Conservation (phyloP, 1,139 yeast genomes). For the Yamadazyma spencermartinsiae region DNA sequence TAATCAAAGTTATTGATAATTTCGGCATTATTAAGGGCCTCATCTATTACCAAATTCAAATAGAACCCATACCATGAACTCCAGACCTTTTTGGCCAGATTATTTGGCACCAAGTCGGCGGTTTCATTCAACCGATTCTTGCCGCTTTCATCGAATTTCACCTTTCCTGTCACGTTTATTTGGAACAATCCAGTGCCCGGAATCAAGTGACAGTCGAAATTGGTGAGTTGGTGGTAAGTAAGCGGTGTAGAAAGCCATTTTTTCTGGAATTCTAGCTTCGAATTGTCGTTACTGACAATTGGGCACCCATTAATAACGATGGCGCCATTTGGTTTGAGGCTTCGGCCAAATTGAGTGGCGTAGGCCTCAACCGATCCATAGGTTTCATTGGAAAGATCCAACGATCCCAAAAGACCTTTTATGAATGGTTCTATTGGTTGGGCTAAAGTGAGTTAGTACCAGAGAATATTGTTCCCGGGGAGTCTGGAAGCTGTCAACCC, state of each 20-base stretch:
- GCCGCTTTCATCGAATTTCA: conserved; percentile 74
- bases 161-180: conserved; percentile 61
- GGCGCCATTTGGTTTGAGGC: conserved; percentile 45
- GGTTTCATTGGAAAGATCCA: conserved; percentile 33
- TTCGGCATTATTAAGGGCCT: conserved; percentile 47
- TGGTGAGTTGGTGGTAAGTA: conserved; percentile 62
- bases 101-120: conserved; percentile 40
- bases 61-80: conserved; percentile 72
- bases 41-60: conserved; percentile 60
- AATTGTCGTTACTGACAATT: conserved; percentile 49
- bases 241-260: conserved; percentile 63
- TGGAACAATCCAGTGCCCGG: conserved; percentile 65
- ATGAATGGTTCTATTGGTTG: conserved; percentile 48
- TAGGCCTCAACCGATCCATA: conserved; percentile 47
- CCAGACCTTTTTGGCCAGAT: conserved; percentile 45
- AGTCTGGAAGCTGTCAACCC: no score
- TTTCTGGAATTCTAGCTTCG: conserved; percentile 60
- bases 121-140: conserved; percentile 61
- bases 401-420: conserved; percentile 37
- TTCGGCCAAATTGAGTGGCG: conserved; percentile 52
- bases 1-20: conserved; percentile 61
- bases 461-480: no score
- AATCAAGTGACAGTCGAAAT: conserved; percentile 67
- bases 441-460: conserved; percentile 27
- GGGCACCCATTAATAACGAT: conserved; percentile 70